Evolutionary conservation across 2,329 filamentous ascomycete genomes (phyloP), one percentile per base, ranked within the genome.

Genomic region (Epichloe sibirici): DNA sequence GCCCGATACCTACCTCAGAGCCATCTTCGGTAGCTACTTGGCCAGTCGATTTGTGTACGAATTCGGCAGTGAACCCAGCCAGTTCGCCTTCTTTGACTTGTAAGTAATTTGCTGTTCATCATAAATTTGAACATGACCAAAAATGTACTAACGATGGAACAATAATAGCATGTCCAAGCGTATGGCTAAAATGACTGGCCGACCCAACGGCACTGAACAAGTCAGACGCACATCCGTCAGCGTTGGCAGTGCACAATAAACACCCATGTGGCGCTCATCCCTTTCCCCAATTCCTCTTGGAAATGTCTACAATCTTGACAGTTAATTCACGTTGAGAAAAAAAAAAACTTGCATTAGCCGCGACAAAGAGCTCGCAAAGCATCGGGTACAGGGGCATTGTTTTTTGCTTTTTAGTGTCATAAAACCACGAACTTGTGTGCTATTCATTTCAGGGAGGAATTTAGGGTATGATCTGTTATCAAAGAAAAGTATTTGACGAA

Each of bases 11-110:
- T 98, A 98, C 66, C 80, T 98, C 57, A 82, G 90, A 59, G 86
- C 90, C 58, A 97, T 98, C 67, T 98, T 98, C 65, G 93, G 93
- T 60, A 94, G 88, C 66, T 96, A 91, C 71, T 77, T 98, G 59
- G 91, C 93, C 48, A 94, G 87, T 64, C 86, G 93, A 44, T 98
- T 98, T 67, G 89, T 98, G 42, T 98, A 98, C 69, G 83, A 95
- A 68, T 93, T 91, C 67, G 93, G 93, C 63, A 90, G 90, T 66
- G 85, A 81, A 59, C 90, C 93, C 5, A 93, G 86, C 74, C 91
- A 96, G 64, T 97, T 98, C 74, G 90, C 91, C 40, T 98, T 98
- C 77, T 98, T 95, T 71, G 89, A 95, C 67, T 98, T 97, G 87
- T 90, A 74, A 82, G 86, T 85, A 28, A 12, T n/a, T 2, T 37